A percentile compares a stretch with the other conserved stretches of the same genome.
phyloP scores from a whole-genome alignment of 257 asterid genomes.

The Cordia subcordata region DNA sequence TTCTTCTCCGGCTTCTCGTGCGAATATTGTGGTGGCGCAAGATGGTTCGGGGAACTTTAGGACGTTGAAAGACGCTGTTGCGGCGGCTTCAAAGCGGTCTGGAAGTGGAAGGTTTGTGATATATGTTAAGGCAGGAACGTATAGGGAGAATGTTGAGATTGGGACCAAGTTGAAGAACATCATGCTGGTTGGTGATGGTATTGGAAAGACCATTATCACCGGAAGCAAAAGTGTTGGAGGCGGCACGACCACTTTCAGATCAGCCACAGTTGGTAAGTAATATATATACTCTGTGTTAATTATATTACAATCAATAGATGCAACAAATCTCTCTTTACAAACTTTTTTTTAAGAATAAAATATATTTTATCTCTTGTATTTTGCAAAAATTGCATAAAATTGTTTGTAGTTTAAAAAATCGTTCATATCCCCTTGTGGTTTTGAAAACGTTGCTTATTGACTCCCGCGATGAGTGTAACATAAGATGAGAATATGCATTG shows the following conservation, averaged over 20 bases:
- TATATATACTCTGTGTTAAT: too few species aligned
- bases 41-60: slow-evolving; percentile 58
- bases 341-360: too few species aligned
- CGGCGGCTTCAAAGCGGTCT: slow-evolving; percentile 40
- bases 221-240: slow-evolving; percentile 79
- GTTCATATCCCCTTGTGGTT: too few species aligned
- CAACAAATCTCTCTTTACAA: too few species aligned
- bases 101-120: slow-evolving; percentile 61
- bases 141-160: slow-evolving; percentile 65
- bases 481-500: too few species aligned
- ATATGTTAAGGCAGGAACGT: slow-evolving; percentile 63
- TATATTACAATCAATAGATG: too few species aligned
- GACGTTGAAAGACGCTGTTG: slow-evolving; percentile 50
- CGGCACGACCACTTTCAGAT: slow-evolving; percentile 66
- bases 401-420: neutral
- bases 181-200: slow-evolving; percentile 83
- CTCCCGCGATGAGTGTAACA: too few species aligned
- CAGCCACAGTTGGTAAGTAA: slow-evolving; percentile 81
- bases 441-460: too few species aligned
- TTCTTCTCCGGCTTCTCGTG: slow-evolving; percentile 10
- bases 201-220: slow-evolving; percentile 80
- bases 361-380: neutral
- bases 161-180: slow-evolving; percentile 44
- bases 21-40: slow-evolving; percentile 62
- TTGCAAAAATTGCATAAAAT: too few species aligned